Base-by-base conservation (phyloP, 2,329 filamentous ascomycete species). In the Ophiostoma angusticollis region DNA sequence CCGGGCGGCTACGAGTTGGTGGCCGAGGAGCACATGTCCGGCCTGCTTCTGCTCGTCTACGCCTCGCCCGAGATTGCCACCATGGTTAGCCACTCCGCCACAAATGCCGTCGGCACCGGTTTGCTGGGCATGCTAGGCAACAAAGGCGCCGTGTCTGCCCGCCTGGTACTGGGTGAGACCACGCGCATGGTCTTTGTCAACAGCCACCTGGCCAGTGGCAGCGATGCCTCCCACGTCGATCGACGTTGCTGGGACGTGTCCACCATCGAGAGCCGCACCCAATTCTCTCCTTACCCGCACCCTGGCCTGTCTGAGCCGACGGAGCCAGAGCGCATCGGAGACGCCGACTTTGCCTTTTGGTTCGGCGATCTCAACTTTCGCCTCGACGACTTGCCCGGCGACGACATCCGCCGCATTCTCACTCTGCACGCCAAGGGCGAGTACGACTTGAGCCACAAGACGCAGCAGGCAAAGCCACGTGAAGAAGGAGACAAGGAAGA, bases 341-440 rank as follows among this genome's bases (percentile, higher is more conserved):
- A 93, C 28, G 89, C 93, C 48, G 91, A 98, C 53, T 86, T 95
- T 60, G 77, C 79, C 0, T 95, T 98, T 53, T 96, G 89, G 85
- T 84, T 94, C 52, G 91, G 91, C 6, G 91, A 98, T 57, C 67
- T 98, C 30, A 98, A 98, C 56, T 98, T 95, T 54, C 76, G 91
- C 23, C 68, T 98, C 1, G 84, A 93, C 36, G 84, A 80, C 31
- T 72, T 96, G 35, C 84, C 89, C 0, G 87, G 86, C 1, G 82
- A 91, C 27, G 91, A 98, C 55, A 91, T 98, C 33, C 74, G 89
- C 23, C 74, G 82, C 34, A 63, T 96, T 6, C 66, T 98, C 27
- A 82, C 80, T 52, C 68, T 95, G 5, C 89, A 95, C 56, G 81
- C 84, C 0, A 70, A 71, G 24, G 84, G 85, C 42, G 79, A 87